Evolutionary conservation across 2,329 filamentous ascomycete species (phyloP).

Genomic region (Aspergillus sp.): DNA sequence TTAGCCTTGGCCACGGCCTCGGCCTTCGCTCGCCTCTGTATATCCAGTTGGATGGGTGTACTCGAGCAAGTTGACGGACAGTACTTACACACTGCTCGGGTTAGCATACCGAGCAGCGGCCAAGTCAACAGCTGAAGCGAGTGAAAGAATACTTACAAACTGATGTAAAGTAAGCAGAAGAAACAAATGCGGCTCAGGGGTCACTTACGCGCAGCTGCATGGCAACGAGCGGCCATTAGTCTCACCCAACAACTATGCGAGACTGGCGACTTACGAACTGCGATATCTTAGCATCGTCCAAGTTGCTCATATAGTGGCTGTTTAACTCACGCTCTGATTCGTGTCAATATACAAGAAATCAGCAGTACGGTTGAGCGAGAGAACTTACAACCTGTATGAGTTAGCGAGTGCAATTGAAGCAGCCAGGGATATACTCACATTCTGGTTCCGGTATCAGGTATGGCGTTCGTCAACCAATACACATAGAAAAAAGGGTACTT

Average conservation of each 20-base stretch:
- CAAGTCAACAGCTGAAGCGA: no score
- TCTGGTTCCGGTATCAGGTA: neutral
- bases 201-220: neutral
- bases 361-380: neutral
- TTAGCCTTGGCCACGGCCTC: no score
- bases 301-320: neutral
- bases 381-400: constrained; percentile 8
- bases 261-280: neutral
- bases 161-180: no score
- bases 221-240: neutral
- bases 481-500: neutral
- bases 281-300: constrained; percentile 1
- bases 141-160: no score
- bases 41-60: neutral
- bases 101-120: no score
- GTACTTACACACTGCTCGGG: constrained; percentile 3
- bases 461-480: neutral
- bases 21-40: no score
- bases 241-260: neutral
- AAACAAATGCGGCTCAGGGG: no score
- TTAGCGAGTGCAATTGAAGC: constrained; percentile 2
- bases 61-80: constrained; percentile 1
- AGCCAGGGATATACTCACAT: neutral
- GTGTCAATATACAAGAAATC: neutral
- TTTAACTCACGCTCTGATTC: constrained; percentile 6